Evolutionary conservation across 139 green algal genomes (phyloP).

Genomic region (Coccomyxa sp.): DNA sequence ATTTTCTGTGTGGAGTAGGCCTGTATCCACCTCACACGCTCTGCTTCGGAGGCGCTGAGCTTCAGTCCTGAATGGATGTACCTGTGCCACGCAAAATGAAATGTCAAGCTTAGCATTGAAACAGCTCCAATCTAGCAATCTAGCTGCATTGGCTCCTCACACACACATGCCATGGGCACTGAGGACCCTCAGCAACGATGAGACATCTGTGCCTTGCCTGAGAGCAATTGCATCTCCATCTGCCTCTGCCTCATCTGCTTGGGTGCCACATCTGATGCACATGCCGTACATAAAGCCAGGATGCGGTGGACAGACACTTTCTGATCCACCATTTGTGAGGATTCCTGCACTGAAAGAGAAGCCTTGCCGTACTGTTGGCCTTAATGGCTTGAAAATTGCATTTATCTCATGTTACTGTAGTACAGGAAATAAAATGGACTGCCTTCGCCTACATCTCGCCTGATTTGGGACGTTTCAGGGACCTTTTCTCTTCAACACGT

Average conservation of each 20-base stretch:
- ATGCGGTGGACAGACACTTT: slow-evolving; percentile 49
- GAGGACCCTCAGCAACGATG: neutral
- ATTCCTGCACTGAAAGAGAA: neutral
- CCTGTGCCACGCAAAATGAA: slow-evolving; percentile 1
- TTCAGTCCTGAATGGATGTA: slow-evolving; percentile 40
- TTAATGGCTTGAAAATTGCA: too few relatives aligned
- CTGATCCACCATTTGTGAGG: neutral
- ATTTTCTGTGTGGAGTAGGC: neutral
- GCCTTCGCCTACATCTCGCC: neutral
- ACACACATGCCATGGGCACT: neutral
- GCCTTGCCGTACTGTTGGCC: neutral
- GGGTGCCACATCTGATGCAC: slow-evolving; percentile 64
- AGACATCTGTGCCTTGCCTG: neutral
- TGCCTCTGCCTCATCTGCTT: slow-evolving; percentile 34
- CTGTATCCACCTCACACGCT: slow-evolving; percentile 23
- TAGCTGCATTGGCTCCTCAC: too few relatives aligned
- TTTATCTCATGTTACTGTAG: too few relatives aligned
- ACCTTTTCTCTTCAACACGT: neutral
- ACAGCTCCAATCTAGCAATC: too few relatives aligned
- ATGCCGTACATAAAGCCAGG: slow-evolving; percentile 69
- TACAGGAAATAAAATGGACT: too few relatives aligned
- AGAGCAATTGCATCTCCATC: neutral
- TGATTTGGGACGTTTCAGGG: neutral
- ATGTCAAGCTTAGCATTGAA: too few relatives aligned
- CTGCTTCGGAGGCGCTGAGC: slow-evolving; percentile 38